Evolutionary conservation across 2,329 filamentous ascomycete species (phyloP), one percentile per base, ranked within the genome.

Genomic region (Talaromyces pinophilus): DNA sequence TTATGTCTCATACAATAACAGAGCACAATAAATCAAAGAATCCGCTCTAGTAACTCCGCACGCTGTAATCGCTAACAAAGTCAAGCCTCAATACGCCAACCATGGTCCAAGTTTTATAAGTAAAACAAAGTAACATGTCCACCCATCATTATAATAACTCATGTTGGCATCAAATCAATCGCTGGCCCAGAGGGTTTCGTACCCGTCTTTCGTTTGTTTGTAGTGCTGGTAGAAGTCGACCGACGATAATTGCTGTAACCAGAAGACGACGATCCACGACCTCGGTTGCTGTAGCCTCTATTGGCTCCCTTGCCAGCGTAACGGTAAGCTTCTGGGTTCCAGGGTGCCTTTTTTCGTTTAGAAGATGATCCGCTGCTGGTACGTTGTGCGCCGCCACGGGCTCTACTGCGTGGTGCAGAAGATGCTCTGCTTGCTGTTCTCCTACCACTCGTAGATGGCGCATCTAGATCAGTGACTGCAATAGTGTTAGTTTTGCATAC

Each of bases 161-260:
- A 79, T 40, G 76, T 69, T 48, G 77, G 77, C 77, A 79, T 79
- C 75, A 79, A 77, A 67, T 72, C 76, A 69, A 79, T 79, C 25
- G 70, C 69, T 48, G 72, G 65, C 33, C 72, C 69, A 19, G 76
- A 69, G 10, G 62, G 8, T 64, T 72, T 74, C 4, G 71, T 10
- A 46, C 66, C 48, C 70, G 70, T 11, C 71, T 61, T 54, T 70
- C 50, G 35, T 40, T 71, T 62, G 4, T 70, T 46, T 35, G 73
- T 70, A 50, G 70, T 71, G 13, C n/a, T 65, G 17, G 33, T 54
- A n/a, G 52, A 33, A 22, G 17, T 54, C 17, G 55, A 44, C n/a
- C 42, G 44, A n/a, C 44, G 48, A 62, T 54, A 60, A n/a, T 30
- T 65, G 38, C 19, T 62, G 38, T 54, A 40, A 25, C 57, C 57